Evolutionary conservation across 179 eudicot genomes (phyloP), one percentile per base, ranked within the genome.

Genomic region (Beta macrorhiza): DNA sequence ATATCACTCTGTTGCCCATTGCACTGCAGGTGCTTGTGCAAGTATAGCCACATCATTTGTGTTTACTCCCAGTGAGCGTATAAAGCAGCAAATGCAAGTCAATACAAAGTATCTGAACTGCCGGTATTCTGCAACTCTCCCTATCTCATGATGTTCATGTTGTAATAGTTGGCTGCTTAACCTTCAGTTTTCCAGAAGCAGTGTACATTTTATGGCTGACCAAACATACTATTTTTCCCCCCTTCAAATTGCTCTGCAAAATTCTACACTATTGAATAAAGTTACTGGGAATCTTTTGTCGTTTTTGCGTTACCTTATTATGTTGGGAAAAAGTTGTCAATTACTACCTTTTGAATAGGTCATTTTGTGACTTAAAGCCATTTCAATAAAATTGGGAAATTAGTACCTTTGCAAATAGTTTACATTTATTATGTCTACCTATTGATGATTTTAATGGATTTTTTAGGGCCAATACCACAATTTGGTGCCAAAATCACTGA

Each of bases 61-160:
- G 80, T 96, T 92, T 80, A 96, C 99, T 84, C 99, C 99, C 69
- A 96, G 99, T 83, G 99, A 96, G 80, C 90, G 90, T 49, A 90
- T 96, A 82, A 96, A 96, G 90, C 99, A 96, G 89, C 99, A 96
- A 86, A 92, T 96, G 99, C 99, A 96, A 92, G 91, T 96, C 83
- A 91, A 96, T 78, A 87, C 93, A 13, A 95, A 89, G 80, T 93
- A 96, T 86, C 87, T 86, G 29, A 96, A 87, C 85, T 92, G 99
- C 89, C 91, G 99, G 99, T 95, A 92, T 76, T 62, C 75, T 77
- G 61, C 76, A 14, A 17, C 45, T 71, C 0, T 52, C 82, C 19
- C 74, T 82, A 79, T 74, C 19, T 56, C 37, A 25, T 62, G 25
- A 74, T 51, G 58, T 51, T 57, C 47, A 11, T 64, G 74, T 69